Evolutionary conservation across 1,284 basidiomycete genomes (phyloP).

Genomic region (Ganoderma multipileum): DNA sequence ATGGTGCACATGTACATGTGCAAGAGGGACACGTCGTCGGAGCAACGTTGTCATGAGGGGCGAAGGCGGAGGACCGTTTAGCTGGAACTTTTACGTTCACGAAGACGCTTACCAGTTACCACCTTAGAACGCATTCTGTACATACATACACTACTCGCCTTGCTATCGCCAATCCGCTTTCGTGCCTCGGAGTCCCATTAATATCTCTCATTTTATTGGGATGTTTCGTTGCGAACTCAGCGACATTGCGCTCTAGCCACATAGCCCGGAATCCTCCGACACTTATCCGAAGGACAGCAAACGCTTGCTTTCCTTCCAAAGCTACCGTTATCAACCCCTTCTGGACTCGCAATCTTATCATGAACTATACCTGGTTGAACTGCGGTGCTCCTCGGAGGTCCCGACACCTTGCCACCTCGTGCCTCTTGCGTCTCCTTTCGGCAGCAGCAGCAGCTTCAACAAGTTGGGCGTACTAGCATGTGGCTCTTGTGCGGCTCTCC

Average conservation of each 20-base stretch:
- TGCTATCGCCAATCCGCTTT: slow-evolving; percentile 18
- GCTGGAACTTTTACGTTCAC: background rate
- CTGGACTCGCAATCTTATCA: background rate
- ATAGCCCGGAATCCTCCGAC: background rate
- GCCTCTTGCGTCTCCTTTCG: background rate
- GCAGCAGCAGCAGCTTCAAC: background rate
- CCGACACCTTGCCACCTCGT: background rate
- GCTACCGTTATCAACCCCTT: background rate
- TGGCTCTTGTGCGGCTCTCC: background rate
- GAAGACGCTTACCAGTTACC: background rate
- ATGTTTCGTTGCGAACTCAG: background rate
- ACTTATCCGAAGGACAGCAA: background rate
- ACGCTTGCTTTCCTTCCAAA: background rate
- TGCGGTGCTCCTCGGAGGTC: background rate
- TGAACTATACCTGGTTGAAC: background rate
- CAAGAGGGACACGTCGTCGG: background rate
- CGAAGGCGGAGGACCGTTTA: background rate
- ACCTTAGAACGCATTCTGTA: slow-evolving; percentile 28
- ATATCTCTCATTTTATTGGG: background rate
- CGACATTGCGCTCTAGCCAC: background rate
- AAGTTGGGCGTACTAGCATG: background rate
- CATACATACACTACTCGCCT: slow-evolving; percentile 22
- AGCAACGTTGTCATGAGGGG: background rate
- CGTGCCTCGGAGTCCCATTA: background rate
- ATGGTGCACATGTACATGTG: background rate